A percentile compares a stretch with the other conserved stretches of the same genome.
phyloP scores from a whole-genome alignment of 495 filamentous ascomycete genomes.

The Penicillium pulvis region DNA sequence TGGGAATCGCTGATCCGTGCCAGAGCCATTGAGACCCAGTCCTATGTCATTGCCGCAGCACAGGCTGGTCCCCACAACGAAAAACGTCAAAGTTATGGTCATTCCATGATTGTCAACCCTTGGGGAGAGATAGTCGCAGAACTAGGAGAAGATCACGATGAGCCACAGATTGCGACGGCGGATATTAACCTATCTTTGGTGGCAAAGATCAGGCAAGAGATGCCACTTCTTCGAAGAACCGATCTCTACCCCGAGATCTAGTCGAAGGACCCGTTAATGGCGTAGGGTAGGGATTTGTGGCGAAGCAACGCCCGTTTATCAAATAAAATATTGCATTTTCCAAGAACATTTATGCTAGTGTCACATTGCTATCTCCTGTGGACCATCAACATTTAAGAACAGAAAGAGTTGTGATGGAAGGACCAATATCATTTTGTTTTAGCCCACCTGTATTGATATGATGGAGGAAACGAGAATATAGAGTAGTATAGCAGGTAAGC shows the following conservation, averaged over 20 bases:
- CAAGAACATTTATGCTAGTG: not conserved
- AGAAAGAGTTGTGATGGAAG: not conserved
- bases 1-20: conserved; percentile 80
- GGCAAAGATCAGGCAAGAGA: conserved; percentile 56
- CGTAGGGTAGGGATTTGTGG: not conserved
- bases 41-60: conserved; percentile 85
- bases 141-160: conserved; percentile 52
- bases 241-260: conserved; percentile 61
- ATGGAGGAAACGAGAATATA: conserved; percentile 33
- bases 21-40: conserved; percentile 87
- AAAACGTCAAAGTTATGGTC: conserved; percentile 80
- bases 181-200: conserved; percentile 54
- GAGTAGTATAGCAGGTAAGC: conserved; percentile 40
- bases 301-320: not conserved
- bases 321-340: not conserved
- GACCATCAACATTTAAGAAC: not conserved
- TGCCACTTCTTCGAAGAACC: conserved; percentile 64
- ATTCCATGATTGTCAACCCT: conserved; percentile 83
- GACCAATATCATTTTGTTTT: conserved; percentile 24
- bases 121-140: conserved; percentile 79
- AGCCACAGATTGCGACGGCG: conserved; percentile 54
- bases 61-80: conserved; percentile 81
- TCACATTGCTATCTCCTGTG: not conserved
- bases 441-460: conserved; percentile 31
- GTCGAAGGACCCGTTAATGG: not conserved